Percentiles rank a stretch among this genome's conserved stretches.
Evolutionary conservation across 306 rosid species (phyloP).

Genomic region (Biancaea sappan): DNA sequence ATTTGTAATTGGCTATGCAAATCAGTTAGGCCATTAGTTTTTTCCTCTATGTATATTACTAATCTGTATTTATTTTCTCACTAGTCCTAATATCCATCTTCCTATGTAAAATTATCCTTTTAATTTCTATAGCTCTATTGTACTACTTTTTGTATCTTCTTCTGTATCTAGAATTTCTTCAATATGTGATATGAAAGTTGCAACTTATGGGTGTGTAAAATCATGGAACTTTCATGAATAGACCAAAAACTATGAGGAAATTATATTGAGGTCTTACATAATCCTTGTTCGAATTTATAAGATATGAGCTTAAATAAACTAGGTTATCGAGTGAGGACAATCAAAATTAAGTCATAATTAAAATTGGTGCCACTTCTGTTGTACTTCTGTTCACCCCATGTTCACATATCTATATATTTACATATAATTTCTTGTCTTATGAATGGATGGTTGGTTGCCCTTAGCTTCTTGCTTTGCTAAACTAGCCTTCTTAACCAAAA

Average conservation of each 20-base stretch:
- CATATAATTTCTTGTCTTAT: conserved; percentile 12
- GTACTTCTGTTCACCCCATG: conserved; percentile 37
- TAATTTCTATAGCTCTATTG: not conserved
- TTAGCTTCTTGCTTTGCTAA: not conserved
- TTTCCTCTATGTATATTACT: too few relatives aligned
- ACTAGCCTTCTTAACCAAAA: conserved; percentile 12
- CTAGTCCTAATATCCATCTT: not conserved
- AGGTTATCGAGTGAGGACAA: not conserved
- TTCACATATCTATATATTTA: not conserved
- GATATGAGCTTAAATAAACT: not conserved
- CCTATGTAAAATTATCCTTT: conserved; percentile 11
- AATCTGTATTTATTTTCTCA: conserved; percentile 26
- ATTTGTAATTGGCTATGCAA: too few relatives aligned
- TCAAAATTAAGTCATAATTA: conserved; percentile 3
- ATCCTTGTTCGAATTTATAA: not conserved
- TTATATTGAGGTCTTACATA: not conserved
- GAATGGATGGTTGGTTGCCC: conserved; percentile 24
- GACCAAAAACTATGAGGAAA: not conserved
- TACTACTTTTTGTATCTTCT: not conserved
- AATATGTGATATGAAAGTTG: not conserved
- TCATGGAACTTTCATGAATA: not conserved
- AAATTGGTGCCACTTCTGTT: conserved; percentile 20
- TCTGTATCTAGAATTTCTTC: not conserved
- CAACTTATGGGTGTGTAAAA: not conserved
- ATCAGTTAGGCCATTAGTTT: too few relatives aligned